These are phyloP conservation scores for Auricularia cornea DNA, from an alignment of 768 basidiomycete species.

Conservation along the genomic window DNA sequence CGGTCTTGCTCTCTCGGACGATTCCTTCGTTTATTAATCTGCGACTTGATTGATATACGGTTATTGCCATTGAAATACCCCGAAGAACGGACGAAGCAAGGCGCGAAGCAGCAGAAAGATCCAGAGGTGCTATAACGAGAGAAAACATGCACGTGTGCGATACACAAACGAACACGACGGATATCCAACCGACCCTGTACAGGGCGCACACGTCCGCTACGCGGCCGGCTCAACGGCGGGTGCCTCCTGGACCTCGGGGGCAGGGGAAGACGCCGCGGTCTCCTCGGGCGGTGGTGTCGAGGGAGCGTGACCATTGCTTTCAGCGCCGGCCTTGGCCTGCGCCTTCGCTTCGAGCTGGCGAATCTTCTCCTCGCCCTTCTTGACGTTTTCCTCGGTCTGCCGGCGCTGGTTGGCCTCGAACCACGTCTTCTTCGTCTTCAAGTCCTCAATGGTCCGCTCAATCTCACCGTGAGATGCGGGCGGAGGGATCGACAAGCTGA, in stretches of 20 bases:
- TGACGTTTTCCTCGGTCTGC: conserved; percentile 68
- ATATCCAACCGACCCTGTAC: not conserved
- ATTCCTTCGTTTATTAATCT: not conserved
- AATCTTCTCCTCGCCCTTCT: conserved; percentile 72
- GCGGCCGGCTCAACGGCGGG: not conserved
- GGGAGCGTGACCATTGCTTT: not conserved
- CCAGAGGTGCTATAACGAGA: not conserved
- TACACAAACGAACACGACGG: not conserved
- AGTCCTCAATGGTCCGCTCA: conserved; percentile 76
- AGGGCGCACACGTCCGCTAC: not conserved
- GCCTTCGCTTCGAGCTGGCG: conserved; percentile 37
- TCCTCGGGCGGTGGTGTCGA: conserved; percentile 18
- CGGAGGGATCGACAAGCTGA: conserved; percentile 82
- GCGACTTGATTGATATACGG: not conserved
- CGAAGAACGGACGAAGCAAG: not conserved
- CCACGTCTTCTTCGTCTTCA: conserved; percentile 93
- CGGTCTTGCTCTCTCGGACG: not conserved
- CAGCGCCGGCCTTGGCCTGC: not conserved
- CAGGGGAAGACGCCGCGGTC: conserved; percentile 21
- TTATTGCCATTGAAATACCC: not conserved
- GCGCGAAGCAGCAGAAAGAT: not conserved
- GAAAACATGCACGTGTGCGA: not conserved
- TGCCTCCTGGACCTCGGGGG: conserved; percentile 3
- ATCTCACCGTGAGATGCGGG: conserved; percentile 71
- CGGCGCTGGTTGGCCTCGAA: conserved; percentile 86